Conservation (phyloP, 2,329 filamentous ascomycete species). For the Dichotomopilus funicola region DNA sequence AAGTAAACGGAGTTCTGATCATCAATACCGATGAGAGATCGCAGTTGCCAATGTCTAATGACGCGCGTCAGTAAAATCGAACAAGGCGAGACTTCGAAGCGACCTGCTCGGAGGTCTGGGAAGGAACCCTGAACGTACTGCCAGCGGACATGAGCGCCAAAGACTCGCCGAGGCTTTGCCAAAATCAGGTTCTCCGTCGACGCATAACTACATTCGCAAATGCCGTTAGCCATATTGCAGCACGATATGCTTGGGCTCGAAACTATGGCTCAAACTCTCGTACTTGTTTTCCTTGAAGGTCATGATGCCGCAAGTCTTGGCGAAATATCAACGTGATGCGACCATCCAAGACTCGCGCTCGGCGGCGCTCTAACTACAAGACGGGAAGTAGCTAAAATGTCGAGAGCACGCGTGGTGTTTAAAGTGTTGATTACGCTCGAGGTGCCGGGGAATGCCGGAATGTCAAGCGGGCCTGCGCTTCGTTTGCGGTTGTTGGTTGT, state of each 20-base stretch:
- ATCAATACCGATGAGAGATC: conserved; percentile 80
- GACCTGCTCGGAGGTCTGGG: neutral
- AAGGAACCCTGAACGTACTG: conserved; percentile 7
- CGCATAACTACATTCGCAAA: conserved; percentile 44
- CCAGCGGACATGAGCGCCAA: conserved; percentile 41
- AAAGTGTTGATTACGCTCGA: too few relatives aligned
- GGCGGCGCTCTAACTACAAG: neutral
- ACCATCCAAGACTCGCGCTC: conserved; percentile 24
- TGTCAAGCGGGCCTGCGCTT: too few relatives aligned
- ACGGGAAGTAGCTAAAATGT: neutral
- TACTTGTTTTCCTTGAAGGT: conserved; percentile 46
- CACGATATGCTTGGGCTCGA: neutral
- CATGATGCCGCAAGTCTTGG: conserved; percentile 38
- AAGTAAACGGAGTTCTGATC: conserved; percentile 77
- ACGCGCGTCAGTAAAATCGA: conserved; percentile 11
- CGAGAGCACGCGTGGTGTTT: too few relatives aligned
- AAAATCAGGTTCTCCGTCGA: conserved; percentile 61
- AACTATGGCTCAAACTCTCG: neutral
- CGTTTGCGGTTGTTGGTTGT: too few relatives aligned
- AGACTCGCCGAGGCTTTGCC: conserved; percentile 56
- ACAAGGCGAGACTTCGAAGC: neutral
- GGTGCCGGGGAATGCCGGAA: too few relatives aligned
- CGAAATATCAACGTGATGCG: conserved; percentile 21
- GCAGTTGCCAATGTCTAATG: conserved; percentile 74
- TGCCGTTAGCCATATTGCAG: conserved; percentile 10